These are phyloP conservation scores for Botryotinia narcissicola DNA, from an alignment of 2,329 filamentous ascomycete species.

Conservation along the genomic window DNA sequence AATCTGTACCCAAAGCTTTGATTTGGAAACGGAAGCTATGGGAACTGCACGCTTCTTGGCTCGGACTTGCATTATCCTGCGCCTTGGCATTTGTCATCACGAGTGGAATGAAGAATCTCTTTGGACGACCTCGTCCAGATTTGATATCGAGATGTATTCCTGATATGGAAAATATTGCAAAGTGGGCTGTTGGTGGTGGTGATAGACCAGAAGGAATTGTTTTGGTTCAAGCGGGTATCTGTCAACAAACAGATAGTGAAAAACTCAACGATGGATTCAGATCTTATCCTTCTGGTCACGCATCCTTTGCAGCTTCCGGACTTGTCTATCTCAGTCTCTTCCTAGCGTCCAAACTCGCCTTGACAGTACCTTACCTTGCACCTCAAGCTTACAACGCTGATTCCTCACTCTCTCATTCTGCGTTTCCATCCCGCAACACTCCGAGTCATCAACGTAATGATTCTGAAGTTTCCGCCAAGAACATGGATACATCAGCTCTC, in stretches of 20 bases:
- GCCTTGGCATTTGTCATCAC: slow-evolving; percentile 76
- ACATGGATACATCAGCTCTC: slow-evolving; percentile 14
- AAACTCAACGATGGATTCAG: slow-evolving; percentile 78
- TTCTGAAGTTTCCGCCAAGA: slow-evolving; percentile 9
- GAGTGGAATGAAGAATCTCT: slow-evolving; percentile 76
- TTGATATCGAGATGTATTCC: slow-evolving; percentile 71
- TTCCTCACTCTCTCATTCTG: slow-evolving; percentile 54
- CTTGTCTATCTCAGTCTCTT: slow-evolving; percentile 84
- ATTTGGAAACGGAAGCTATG: slow-evolving; percentile 82
- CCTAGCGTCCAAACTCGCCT: slow-evolving; percentile 77
- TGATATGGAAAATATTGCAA: slow-evolving; percentile 60
- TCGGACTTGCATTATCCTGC: slow-evolving; percentile 74
- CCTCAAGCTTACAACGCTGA: slow-evolving; percentile 48
- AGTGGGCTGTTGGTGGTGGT: slow-evolving; percentile 63
- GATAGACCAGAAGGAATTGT: slow-evolving; percentile 48
- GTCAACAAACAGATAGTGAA: slow-evolving; percentile 59
- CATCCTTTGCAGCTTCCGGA: slow-evolving; percentile 73
- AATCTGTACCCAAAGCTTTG: slow-evolving; percentile 59
- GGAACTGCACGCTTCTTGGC: slow-evolving; percentile 84
- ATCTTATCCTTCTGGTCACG: slow-evolving; percentile 77
- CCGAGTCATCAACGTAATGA: neutral
- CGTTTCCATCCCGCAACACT: slow-evolving; percentile 66
- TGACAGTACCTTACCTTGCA: slow-evolving; percentile 68
- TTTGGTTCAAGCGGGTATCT: slow-evolving; percentile 75
- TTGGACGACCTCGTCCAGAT: slow-evolving; percentile 64